phyloP scores from a whole-genome alignment of 73 alveolate species.

The Paramecium primaurelia region DNA sequence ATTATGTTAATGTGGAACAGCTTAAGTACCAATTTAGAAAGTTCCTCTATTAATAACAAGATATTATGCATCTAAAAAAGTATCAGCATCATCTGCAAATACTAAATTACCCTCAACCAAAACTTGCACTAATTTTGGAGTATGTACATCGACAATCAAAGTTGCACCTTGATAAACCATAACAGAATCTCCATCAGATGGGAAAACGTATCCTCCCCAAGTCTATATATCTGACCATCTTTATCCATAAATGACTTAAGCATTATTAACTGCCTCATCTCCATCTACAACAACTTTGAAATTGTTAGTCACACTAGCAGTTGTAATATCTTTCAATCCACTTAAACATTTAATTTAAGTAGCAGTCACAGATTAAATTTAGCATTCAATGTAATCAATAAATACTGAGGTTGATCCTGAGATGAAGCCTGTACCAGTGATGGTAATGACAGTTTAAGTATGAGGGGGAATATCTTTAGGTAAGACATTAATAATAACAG shows the following conservation, averaged over 20 bases:
- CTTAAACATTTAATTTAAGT: conserved; percentile 62
- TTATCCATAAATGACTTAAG: conserved; percentile 60
- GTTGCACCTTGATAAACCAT: conserved; percentile 66
- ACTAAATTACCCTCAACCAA: conserved; percentile 67
- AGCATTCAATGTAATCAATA: conserved; percentile 73
- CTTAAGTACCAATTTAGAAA: conserved; percentile 82
- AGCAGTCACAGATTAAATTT: conserved; percentile 12
- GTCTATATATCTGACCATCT: conserved; percentile 68
- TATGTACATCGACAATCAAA: conserved; percentile 67
- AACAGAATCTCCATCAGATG: conserved; percentile 71
- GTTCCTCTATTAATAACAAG: conserved; percentile 70
- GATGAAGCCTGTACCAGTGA: conserved; percentile 11
- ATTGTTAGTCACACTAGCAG: conserved; percentile 35
- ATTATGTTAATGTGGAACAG: conserved; percentile 66
- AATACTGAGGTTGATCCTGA: conserved; percentile 41
- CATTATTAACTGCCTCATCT: conserved; percentile 61
- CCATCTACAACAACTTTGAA: conserved; percentile 31
- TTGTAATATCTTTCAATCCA: conserved; percentile 59
- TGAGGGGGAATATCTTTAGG: background rate
- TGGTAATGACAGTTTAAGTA: background rate
- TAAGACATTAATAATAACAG: background rate
- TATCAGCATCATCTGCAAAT: conserved; percentile 66
- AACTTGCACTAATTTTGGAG: conserved; percentile 70
- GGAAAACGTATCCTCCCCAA: conserved; percentile 84
- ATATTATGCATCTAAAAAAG: conserved; percentile 76